A percentile compares a stretch with the other conserved stretches of the same genome.
phyloP scores from a whole-genome alignment of 1,284 basidiomycete species.

The Ceratobasidium sp. region DNA sequence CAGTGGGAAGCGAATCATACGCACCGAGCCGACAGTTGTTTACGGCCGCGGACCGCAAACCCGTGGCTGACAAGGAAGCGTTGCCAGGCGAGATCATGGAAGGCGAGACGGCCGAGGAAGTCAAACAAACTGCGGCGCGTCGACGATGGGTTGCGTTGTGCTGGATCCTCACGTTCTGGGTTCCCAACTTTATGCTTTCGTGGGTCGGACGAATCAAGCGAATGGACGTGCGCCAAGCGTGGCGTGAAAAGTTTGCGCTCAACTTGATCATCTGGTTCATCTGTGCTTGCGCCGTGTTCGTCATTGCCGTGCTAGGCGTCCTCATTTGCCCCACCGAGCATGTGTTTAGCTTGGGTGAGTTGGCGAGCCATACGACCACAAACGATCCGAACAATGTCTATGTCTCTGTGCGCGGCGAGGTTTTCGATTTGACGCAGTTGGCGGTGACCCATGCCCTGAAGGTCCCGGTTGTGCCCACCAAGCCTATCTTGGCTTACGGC shows the following conservation, averaged over 20 bases:
- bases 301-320: conserved; percentile 88
- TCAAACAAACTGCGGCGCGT: conserved; percentile 82
- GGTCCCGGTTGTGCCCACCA: conserved; percentile 80
- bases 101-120: conserved; percentile 86
- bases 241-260: conserved; percentile 96
- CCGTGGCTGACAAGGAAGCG: conserved; percentile 80
- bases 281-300: conserved; percentile 88
- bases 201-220: conserved; percentile 92
- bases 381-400: conserved; percentile 79
- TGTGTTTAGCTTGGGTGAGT: conserved; percentile 83
- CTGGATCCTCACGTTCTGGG: conserved; percentile 93
- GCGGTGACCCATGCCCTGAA: conserved; percentile 70
- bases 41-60: conserved; percentile 78
- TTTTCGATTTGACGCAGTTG: conserved; percentile 80
- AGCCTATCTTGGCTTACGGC: conserved; percentile 84
- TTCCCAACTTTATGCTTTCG: conserved; percentile 77
- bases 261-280: conserved; percentile 97
- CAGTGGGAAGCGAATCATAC: conserved; percentile 89
- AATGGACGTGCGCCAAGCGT: conserved; percentile 92
- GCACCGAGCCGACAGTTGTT: conserved; percentile 97
- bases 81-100: conserved; percentile 83
- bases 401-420: conserved; percentile 89
- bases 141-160: conserved; percentile 89
- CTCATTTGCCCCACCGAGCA: conserved; percentile 96
- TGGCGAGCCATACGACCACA: conserved; percentile 74